These are phyloP conservation scores for Hymenoscyphus linearis DNA, from an alignment of 2,329 filamentous ascomycete species.

Conservation along the genomic window DNA sequence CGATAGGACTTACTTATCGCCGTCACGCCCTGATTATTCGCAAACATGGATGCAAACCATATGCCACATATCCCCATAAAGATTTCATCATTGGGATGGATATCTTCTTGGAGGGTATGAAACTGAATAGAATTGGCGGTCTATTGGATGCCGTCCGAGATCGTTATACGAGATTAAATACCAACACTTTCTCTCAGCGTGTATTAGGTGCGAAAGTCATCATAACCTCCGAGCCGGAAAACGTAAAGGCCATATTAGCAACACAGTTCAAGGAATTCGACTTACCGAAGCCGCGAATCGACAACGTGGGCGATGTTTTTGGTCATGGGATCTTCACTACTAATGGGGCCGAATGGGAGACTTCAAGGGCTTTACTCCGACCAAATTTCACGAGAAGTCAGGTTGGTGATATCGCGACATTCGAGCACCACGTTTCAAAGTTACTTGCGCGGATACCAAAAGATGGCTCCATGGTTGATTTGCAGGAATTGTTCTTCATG, in stretches of 20 bases:
- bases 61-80: slow-evolving; percentile 42
- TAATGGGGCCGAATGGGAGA: slow-evolving; percentile 46
- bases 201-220: slow-evolving; percentile 34
- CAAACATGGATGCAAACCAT: slow-evolving; percentile 42
- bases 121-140: slow-evolving; percentile 33
- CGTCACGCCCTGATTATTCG: slow-evolving; percentile 9
- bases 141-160: slow-evolving; percentile 33
- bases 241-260: slow-evolving; percentile 52
- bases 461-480: slow-evolving; percentile 49
- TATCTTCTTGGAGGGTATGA: slow-evolving; percentile 37
- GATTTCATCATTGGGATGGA: slow-evolving; percentile 52
- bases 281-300: slow-evolving; percentile 40
- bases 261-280: slow-evolving; percentile 52
- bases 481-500: slow-evolving; percentile 57
- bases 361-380: slow-evolving; percentile 39
- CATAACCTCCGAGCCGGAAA: slow-evolving; percentile 48
- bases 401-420: slow-evolving; percentile 60
- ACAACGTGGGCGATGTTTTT: slow-evolving; percentile 42
- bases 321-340: slow-evolving; percentile 50
- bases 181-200: slow-evolving; percentile 12
- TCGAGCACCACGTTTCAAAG: slow-evolving; percentile 62
- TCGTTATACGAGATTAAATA: slow-evolving; percentile 29
- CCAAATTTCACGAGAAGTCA: slow-evolving; percentile 50
- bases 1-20: neutral
- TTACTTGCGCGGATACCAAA: slow-evolving; percentile 51